Conservation (phyloP, 208 protist genomes). For the Acanthamoeba culbertsoni region DNA sequence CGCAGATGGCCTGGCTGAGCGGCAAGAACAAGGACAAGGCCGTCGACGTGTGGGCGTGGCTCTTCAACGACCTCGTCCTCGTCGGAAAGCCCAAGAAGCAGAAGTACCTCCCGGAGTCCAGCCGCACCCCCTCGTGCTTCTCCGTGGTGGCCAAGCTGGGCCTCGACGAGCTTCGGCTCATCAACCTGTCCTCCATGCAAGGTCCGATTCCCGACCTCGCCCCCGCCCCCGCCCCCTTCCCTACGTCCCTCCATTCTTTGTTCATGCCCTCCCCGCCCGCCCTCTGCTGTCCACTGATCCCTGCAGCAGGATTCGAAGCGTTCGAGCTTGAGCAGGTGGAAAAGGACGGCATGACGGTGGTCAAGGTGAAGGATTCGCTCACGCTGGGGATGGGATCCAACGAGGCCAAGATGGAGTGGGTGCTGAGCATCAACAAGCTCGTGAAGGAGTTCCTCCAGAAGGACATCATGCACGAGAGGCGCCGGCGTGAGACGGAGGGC, state of each 20-base stretch:
- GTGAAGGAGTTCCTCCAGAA: not conserved
- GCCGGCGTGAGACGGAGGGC: not conserved
- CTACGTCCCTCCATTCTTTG: not conserved
- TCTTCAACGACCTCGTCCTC: not conserved
- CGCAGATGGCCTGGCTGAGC: slow-evolving; percentile 5
- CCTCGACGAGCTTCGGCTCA: not conserved
- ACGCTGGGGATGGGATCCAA: not conserved
- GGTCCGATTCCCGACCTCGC: not conserved
- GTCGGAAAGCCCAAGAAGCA: slow-evolving; percentile 12
- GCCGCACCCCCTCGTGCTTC: not conserved
- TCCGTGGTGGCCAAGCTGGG: not conserved
- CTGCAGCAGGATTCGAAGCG: not conserved
- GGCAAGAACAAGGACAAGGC: slow-evolving; percentile 12
- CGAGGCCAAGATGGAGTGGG: not conserved
- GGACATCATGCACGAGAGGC: not conserved
- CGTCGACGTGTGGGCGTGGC: slow-evolving; percentile 1
- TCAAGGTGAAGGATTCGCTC: not conserved
- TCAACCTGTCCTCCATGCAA: not conserved
- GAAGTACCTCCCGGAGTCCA: not conserved
- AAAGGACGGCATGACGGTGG: slow-evolving; percentile 3
- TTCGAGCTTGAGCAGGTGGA: not conserved
- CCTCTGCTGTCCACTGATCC: too few relatives aligned
- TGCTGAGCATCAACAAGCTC: slow-evolving; percentile 20
- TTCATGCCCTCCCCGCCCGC: too few relatives aligned
- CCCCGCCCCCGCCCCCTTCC: not conserved